phyloP scores from a whole-genome alignment of 139 green algal genomes.

The Auxenochlorella pyrenoidosa region DNA sequence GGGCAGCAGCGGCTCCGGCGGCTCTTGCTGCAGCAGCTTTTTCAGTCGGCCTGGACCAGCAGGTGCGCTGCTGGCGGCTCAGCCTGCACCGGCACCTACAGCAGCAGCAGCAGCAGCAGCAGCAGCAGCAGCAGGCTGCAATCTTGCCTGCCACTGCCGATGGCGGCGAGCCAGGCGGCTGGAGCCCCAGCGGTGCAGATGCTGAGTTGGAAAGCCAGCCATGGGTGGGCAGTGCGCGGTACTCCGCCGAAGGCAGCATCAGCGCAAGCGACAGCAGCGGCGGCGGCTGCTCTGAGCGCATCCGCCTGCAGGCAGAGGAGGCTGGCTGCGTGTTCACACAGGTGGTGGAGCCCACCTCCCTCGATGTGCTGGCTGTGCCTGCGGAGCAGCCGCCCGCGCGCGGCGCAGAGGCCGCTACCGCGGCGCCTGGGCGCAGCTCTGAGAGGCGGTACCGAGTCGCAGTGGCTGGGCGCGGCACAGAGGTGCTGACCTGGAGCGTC shows the following conservation, averaged over 20 bases:
- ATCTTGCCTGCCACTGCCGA: background rate
- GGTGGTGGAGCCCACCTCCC: slow-evolving; percentile 32
- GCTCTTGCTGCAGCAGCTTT: background rate
- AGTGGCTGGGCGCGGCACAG: slow-evolving; percentile 28
- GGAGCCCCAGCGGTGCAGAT: too few species aligned
- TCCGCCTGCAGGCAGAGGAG: background rate
- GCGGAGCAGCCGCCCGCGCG: background rate
- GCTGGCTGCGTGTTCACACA: slow-evolving; percentile 16
- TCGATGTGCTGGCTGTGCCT: slow-evolving; percentile 13
- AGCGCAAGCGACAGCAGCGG: background rate
- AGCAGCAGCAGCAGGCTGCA: background rate
- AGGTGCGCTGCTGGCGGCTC: slow-evolving; percentile 47
- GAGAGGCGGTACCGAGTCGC: background rate
- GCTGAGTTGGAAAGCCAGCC: background rate
- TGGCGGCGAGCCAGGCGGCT: background rate
- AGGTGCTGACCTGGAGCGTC: slow-evolving; percentile 16
- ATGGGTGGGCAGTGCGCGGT: background rate
- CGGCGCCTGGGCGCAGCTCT: too few species aligned
- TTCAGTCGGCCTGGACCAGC: slow-evolving; percentile 55
- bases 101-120: background rate
- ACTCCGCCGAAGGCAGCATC: background rate
- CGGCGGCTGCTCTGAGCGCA: background rate
- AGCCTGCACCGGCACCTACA: background rate
- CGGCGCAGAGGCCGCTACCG: too few species aligned
- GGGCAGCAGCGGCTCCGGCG: background rate